Base-by-base conservation (phyloP, 768 basidiomycete species). In the Dentipellis fragilis region DNA sequence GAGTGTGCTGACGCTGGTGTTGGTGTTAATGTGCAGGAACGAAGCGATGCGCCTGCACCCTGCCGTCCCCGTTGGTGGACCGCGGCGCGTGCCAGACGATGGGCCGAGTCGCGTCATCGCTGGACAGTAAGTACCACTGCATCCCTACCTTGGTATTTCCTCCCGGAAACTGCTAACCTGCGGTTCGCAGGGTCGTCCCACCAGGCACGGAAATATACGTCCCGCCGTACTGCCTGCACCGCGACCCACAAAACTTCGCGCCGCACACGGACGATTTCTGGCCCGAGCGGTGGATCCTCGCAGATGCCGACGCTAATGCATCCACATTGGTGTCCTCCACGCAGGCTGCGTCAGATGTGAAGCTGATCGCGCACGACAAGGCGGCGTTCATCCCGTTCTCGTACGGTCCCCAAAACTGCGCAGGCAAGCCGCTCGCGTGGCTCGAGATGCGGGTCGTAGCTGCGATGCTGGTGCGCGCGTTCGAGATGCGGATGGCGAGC, bases 341-440 rank as follows among this genome's bases (percentile, higher is more conserved):
- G 14, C 16, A 21, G 29, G 3, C 14, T 3, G 9, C 14, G 40
- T 3, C 40, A 4, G 40, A 42, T 9, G 40, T 4, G 19, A 19
- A 22, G 48, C 48, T 19, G 1, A 14, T 22, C 48, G 22, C 22
- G 14, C 36, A 48, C 45, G 51, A 60, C 37, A 47, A 45, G 5
- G 19, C 35, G 23, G 56, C 59, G 17, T 62, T 57, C 51, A 57
- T 58, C 36, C 57, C 63, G 11, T 58, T 59, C 46, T 62, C 61
- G 14, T 51, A 39, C 14, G 63, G 63, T 9, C 61, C 63, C 4
- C 46, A 57, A 48, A 57, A 49, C n/a, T 64, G 63, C 48, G 59
- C 54, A 12, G 63, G 61, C 10, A 58, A 57, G 49, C 54, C 52
- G 38, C 63, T 64, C 23, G 63, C 59, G 10, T 21, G 54, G 29